Percentiles rank a stretch among this genome's conserved stretches.
Evolutionary conservation across 2,329 filamentous ascomycete genomes (phyloP).

Genomic region (Myriosclerotinia duriaeana): DNA sequence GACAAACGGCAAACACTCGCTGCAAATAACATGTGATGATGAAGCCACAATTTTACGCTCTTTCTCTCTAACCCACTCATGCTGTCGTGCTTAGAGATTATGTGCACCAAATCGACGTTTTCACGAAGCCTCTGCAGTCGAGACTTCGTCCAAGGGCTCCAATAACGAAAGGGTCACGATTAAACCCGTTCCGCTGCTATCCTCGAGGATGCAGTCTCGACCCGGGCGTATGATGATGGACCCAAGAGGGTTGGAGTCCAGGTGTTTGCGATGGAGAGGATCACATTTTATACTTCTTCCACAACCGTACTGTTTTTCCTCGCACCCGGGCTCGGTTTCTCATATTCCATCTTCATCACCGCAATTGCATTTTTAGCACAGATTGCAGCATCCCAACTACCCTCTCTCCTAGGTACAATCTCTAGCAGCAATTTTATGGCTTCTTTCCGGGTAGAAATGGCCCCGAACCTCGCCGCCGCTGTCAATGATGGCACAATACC

Average conservation of each 20-base stretch:
- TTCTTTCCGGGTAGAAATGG: slow-evolving; percentile 1
- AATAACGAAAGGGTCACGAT: too few species aligned
- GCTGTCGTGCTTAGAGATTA: background rate
- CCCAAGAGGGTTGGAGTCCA: background rate
- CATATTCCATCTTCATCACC: background rate
- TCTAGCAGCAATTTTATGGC: slow-evolving; percentile 11
- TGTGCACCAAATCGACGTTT: too few species aligned
- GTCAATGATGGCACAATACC: slow-evolving; percentile 9
- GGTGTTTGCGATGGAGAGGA: background rate
- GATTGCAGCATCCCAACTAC: slow-evolving; percentile 15
- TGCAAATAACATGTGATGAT: background rate
- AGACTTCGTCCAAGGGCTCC: too few species aligned
- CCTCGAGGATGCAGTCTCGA: background rate
- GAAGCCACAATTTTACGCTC: background rate
- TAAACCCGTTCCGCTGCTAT: background rate
- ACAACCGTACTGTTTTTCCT: background rate
- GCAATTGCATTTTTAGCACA: slow-evolving; percentile 14
- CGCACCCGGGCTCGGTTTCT: background rate
- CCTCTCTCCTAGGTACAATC: slow-evolving; percentile 22
- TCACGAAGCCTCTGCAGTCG: background rate
- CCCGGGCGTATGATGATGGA: background rate
- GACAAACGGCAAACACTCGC: background rate
- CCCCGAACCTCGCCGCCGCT: slow-evolving; percentile 6
- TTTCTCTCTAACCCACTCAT: too few species aligned
- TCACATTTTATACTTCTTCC: background rate